Base-by-base conservation (phyloP, 2,329 filamentous ascomycete genomes). In the Hypoxylon sp. region DNA sequence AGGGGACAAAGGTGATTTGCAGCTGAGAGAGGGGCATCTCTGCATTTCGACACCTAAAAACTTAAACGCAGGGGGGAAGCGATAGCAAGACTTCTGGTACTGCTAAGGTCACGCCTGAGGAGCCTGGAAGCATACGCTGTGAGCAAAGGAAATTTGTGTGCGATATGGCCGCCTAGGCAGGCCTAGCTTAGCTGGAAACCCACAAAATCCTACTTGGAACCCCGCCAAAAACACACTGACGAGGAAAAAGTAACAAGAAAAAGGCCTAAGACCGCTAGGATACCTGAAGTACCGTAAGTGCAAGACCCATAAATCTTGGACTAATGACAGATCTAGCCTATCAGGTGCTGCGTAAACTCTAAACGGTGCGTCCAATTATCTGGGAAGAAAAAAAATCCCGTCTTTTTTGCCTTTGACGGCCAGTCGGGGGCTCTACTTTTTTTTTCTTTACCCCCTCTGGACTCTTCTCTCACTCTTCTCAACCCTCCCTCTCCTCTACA, bases 331-430 rank as follows among this genome's bases (percentile, higher is more conserved):
- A 19, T 41, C 37, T 6, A 41, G 37, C 37, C 37, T 17, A 41
- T 41, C 37, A 41, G 37, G 17, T 19, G 17, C n/a, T 17, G 37
- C n/a, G 15, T 41, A 41, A 41, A 19, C 7, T 41, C n/a, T 41
- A 41, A 19, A 41, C 37, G 17, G 37, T 41, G 37, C 6, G 37
- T n/a, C 51, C 17, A 60, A 41, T 22, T 62, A 28, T 51, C 62
- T 57, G 62, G 57, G 65, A 65, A 65, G 62, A 58, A 60, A 69
- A 65, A 65, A 64, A 64, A 59, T 52, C 55, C 58, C 55, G 55
- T 52, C 44, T 55, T 57, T 57, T 65, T 66, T 39, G 32, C 58
- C 58, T 60, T 67, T 54, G 55, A 59, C 57, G 47, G 62, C 37
- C 37, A 41, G 37, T 5, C n/a, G 6, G 3, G 28, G 44, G 26